These are phyloP conservation scores for Karstenula rhodostoma DNA, from an alignment of 2,329 filamentous ascomycete genomes.

Conservation along the genomic window DNA sequence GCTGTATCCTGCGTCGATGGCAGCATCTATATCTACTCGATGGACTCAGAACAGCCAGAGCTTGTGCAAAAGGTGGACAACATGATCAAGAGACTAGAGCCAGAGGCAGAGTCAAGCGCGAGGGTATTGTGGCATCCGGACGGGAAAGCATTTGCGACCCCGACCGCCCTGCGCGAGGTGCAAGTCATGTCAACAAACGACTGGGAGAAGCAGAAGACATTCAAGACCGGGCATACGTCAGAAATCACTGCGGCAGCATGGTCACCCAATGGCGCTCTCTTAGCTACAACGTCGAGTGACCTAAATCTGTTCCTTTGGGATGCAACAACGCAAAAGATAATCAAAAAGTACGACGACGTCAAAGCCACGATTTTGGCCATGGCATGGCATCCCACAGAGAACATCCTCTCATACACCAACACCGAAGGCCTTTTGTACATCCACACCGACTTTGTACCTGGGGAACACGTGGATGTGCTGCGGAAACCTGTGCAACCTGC, in stretches of 20 bases:
- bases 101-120: slow-evolving; percentile 78
- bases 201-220: slow-evolving; percentile 85
- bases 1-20: slow-evolving; percentile 89
- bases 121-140: slow-evolving; percentile 91
- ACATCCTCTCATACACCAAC: slow-evolving; percentile 90
- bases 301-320: slow-evolving; percentile 84
- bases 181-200: slow-evolving; percentile 88
- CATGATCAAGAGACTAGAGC: slow-evolving; percentile 79
- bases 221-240: slow-evolving; percentile 79
- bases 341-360: slow-evolving; percentile 77
- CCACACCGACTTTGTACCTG: slow-evolving; percentile 71
- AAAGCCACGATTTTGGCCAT: slow-evolving; percentile 81
- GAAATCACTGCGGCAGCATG: slow-evolving; percentile 89
- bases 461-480: slow-evolving; percentile 58
- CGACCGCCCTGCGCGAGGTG: slow-evolving; percentile 79
- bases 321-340: slow-evolving; percentile 81
- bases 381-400: slow-evolving; percentile 89
- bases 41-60: slow-evolving; percentile 79
- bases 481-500: slow-evolving; percentile 72
- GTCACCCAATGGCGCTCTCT: slow-evolving; percentile 92
- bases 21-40: slow-evolving; percentile 86
- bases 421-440: slow-evolving; percentile 94
- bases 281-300: slow-evolving; percentile 69
- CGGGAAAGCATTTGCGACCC: slow-evolving; percentile 85
- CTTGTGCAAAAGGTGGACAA: slow-evolving; percentile 86